Conservation (phyloP, 2,329 filamentous ascomycete species). For the Helotiales sp. region DNA sequence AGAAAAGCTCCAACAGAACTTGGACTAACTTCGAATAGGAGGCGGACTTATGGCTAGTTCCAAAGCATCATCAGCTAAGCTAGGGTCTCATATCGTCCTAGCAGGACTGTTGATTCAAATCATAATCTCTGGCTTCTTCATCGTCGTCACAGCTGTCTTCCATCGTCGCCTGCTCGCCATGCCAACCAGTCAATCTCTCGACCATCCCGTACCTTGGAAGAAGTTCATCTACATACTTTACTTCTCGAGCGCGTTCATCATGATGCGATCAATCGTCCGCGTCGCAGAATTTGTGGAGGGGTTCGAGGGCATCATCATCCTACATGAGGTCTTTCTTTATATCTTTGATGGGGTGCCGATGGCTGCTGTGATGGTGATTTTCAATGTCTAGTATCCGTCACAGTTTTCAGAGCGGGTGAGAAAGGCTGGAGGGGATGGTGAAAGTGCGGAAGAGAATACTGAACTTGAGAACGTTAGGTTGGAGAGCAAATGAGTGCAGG, state of each 20-base stretch:
- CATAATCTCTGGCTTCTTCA: slow-evolving; percentile 49
- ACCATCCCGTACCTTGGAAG: slow-evolving; percentile 7
- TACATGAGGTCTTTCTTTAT: slow-evolving; percentile 45
- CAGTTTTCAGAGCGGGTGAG: not conserved
- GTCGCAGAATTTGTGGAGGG: slow-evolving; percentile 48
- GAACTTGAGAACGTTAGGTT: not conserved
- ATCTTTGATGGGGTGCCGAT: slow-evolving; percentile 47
- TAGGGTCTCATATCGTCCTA: slow-evolving; percentile 43
- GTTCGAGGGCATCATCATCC: slow-evolving; percentile 42
- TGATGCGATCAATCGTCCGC: slow-evolving; percentile 47
- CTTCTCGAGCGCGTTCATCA: slow-evolving; percentile 41
- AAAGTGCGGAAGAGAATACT: not conserved
- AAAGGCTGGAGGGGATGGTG: not conserved
- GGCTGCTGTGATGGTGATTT: slow-evolving; percentile 17
- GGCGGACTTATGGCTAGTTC: slow-evolving; percentile 3
- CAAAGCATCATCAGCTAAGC: slow-evolving; percentile 32
- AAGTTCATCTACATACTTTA: slow-evolving; percentile 42
- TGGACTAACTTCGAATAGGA: slow-evolving; percentile 2
- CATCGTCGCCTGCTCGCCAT: not conserved
- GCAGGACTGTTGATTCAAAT: slow-evolving; percentile 50
- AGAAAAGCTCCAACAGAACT: not conserved
- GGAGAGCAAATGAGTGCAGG: not conserved
- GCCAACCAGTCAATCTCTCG: slow-evolving; percentile 8
- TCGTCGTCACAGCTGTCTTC: slow-evolving; percentile 28
- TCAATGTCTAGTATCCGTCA: slow-evolving; percentile 4